phyloP scores from a whole-genome alignment of 768 basidiomycete genomes.

The Pisolithus sp. region DNA sequence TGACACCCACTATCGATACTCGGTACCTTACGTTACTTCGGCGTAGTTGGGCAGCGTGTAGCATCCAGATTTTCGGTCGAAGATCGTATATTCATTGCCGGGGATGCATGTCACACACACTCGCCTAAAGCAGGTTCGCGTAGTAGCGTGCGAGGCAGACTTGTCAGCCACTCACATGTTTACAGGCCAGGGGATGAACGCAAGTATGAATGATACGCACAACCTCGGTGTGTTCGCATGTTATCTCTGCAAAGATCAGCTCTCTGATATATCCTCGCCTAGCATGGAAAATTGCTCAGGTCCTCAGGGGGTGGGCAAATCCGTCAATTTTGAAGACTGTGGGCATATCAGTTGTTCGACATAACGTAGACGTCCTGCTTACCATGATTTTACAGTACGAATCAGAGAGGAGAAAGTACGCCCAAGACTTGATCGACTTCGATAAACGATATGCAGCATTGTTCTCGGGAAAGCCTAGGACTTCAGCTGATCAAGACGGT shows the following conservation, averaged over 20 bases:
- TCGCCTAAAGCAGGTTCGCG: constrained; percentile 36
- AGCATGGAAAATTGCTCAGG: constrained; percentile 50
- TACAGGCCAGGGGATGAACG: constrained; percentile 48
- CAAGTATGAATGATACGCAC: constrained; percentile 48
- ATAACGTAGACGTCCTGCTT: not conserved
- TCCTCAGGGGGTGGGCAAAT: constrained; percentile 43
- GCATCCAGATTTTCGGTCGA: constrained; percentile 42
- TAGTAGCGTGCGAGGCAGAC: not conserved
- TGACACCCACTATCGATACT: not conserved
- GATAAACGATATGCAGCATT: constrained; percentile 30
- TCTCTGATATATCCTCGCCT: not conserved
- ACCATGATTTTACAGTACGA: constrained; percentile 35
- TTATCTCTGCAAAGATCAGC: not conserved
- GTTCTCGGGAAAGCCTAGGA: no score
- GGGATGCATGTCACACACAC: constrained; percentile 47
- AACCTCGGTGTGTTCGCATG: constrained; percentile 34
- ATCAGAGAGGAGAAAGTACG: constrained; percentile 46
- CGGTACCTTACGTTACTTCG: not conserved
- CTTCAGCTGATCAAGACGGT: no score
- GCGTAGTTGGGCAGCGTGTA: constrained; percentile 48
- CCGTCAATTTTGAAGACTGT: constrained; percentile 42
- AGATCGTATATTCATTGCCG: constrained; percentile 50
- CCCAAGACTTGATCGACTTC: constrained; percentile 48
- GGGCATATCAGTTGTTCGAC: constrained; percentile 7
- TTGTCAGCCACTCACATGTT: constrained; percentile 4